These are phyloP conservation scores for Cyathus striatus DNA, from an alignment of 768 basidiomycete species.

Conservation along the genomic window DNA sequence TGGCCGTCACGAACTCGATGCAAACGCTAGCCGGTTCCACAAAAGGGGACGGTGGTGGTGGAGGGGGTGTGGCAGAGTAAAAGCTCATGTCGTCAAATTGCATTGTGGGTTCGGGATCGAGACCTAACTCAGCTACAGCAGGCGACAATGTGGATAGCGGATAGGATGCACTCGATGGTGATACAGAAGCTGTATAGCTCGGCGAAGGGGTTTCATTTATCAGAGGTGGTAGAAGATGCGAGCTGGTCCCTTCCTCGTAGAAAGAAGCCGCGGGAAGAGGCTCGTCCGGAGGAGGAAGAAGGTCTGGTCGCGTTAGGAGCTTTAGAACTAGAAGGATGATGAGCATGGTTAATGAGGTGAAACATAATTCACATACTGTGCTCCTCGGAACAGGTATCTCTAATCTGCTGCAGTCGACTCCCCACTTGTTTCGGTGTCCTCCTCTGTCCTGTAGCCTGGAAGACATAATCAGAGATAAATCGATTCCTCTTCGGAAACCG, in stretches of 20 bases:
- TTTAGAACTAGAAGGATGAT: constrained; percentile 11
- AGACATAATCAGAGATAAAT: constrained; percentile 62
- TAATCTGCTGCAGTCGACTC: constrained; percentile 62
- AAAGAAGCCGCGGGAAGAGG: constrained; percentile 2
- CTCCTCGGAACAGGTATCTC: constrained; percentile 55
- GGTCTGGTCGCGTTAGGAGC: constrained; percentile 15
- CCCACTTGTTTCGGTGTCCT: constrained; percentile 69
- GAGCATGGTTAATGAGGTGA: background rate
- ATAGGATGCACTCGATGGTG: background rate
- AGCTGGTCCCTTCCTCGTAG: background rate
- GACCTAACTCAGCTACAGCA: background rate
- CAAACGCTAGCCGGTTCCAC: no score
- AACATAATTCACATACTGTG: constrained; percentile 36
- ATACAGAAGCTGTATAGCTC: background rate
- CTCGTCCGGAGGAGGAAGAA: constrained; percentile 6
- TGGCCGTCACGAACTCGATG: no score
- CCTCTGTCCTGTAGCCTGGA: constrained; percentile 43
- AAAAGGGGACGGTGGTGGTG: background rate
- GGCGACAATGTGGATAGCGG: background rate
- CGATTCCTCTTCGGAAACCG: constrained; percentile 66
- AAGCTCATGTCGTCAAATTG: background rate
- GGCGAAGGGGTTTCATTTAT: background rate
- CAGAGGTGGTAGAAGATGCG: background rate
- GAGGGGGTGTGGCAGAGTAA: background rate
- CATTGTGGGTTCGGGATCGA: background rate